These are phyloP conservation scores for Fragilaria crotonensis DNA, from an alignment of 108 stramenopile genomes.

Conservation along the genomic window DNA sequence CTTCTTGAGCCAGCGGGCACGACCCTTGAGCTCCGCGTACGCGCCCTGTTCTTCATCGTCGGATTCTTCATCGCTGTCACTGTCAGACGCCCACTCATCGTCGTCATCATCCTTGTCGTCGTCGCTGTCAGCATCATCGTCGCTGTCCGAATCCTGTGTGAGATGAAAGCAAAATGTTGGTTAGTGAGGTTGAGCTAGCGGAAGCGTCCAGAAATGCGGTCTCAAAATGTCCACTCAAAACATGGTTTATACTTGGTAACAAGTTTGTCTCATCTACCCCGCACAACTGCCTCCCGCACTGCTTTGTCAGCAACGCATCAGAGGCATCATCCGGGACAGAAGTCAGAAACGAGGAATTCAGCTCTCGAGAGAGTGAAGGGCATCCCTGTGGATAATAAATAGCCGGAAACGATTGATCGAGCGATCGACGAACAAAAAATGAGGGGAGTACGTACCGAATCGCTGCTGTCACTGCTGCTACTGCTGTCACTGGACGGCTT, in stretches of 20 bases:
- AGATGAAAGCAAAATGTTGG: conserved; percentile 1
- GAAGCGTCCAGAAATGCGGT: conserved; percentile 5
- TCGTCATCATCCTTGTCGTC: conserved; percentile 39
- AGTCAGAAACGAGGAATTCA: conserved; percentile 99
- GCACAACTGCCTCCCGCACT: too few relatives aligned
- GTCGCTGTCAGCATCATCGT: conserved; percentile 30
- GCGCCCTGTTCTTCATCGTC: conserved; percentile 60
- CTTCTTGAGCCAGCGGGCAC: conserved; percentile 95
- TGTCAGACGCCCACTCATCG: conserved; percentile 47
- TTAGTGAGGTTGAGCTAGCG: conserved; percentile 3
- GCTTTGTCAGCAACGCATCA: conserved; percentile 80
- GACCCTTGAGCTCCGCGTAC: conserved; percentile 80
- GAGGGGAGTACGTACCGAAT: conserved; percentile 9
- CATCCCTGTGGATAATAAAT: conserved; percentile 77
- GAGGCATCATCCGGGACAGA: conserved; percentile 21
- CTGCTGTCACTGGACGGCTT: conserved; percentile 15
- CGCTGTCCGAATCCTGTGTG: conserved; percentile 18
- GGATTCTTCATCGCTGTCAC: conserved; percentile 27
- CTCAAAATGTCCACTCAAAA: too few relatives aligned
- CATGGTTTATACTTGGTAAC: too few relatives aligned
- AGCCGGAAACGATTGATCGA: too few relatives aligned
- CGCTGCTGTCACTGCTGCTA: conserved; percentile 24
- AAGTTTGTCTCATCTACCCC: too few relatives aligned
- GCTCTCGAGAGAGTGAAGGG: conserved; percentile 34
- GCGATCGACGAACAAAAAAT: too few relatives aligned